Evolutionary conservation across 2,329 filamentous ascomycete genomes (phyloP), one percentile per base, ranked within the genome.

Genomic region (Epichloe glyceriae): DNA sequence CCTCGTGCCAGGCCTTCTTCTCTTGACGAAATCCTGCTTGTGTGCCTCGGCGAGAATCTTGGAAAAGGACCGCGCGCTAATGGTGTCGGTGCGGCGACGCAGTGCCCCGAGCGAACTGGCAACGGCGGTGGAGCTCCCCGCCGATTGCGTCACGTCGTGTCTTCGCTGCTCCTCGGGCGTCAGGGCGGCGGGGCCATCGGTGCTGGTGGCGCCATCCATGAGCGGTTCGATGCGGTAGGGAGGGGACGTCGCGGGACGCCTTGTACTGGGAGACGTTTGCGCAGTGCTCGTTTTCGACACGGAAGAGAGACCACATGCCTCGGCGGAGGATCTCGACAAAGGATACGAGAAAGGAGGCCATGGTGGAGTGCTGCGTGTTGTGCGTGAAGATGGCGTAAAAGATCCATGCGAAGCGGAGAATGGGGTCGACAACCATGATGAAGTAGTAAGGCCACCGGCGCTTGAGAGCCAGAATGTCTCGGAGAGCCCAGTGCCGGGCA

Each of bases 281-380:
- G 68, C 89, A 95, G 68, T 98, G 93, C 61, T 98, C 93, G 65
- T 98, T 98, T 67, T 98, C 93, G 26, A 98, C 90, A 40, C 93
- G 87, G 64, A 98, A 86, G 4, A 97, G 73, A 0, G 85, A 83
- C 93, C 93, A 98, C 62, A 96, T 80, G 54, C 88, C 90, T 63
- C 93, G 75, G 34, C 93, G 81, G n/a, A 79, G 75, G 20, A 95
- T 80, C 64, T 98, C 93, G 8, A 83, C 79, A 3, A 96, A 70
- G 2, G 79, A 76, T 15, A 96, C 80, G 33, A 86, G 58, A 66
- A 97, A 97, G 1, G 87, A 89, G 5, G 89, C 78, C 2, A 89
- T 65, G 3, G 86, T 86, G 1, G 85, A 91, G 65, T 97, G 90
- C 61, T 96, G 89, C 0, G 83, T 68, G 60, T 95, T 76, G 54